phyloP scores from a whole-genome alignment of 371 early-diverging fungal species.

The Saksenaea oblongispora region DNA sequence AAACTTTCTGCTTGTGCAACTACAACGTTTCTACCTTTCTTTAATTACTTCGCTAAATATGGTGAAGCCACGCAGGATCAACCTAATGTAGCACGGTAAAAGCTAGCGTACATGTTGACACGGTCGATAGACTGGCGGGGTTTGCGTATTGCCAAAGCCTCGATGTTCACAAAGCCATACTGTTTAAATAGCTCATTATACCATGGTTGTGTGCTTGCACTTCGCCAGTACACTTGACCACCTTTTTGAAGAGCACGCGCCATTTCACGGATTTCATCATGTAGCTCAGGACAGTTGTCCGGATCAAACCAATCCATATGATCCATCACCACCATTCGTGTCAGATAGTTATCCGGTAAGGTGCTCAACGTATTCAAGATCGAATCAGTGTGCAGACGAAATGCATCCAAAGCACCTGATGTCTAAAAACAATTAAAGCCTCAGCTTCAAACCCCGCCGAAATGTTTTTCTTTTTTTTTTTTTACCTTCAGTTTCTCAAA shows the following conservation, averaged over 20 bases:
- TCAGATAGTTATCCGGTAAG: conserved; percentile 65
- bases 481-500: conserved; percentile 62
- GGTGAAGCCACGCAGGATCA: neutral
- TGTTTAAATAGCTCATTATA: conserved; percentile 74
- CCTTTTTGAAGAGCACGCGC: conserved; percentile 59
- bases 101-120: conserved; percentile 86
- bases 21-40: neutral
- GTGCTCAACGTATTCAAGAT: conserved; percentile 66
- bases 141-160: conserved; percentile 66
- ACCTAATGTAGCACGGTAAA: conserved; percentile 46
- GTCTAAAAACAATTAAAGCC: conserved; percentile 14
- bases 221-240: conserved; percentile 80
- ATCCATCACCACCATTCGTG: conserved; percentile 83
- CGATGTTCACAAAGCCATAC: conserved; percentile 65
- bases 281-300: conserved; percentile 52
- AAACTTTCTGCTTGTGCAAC: conserved; percentile 1
- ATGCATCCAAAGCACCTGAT: conserved; percentile 55
- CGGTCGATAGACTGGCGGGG: conserved; percentile 73
- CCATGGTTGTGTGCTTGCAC: conserved; percentile 83
- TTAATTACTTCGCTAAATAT: neutral
- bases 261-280: conserved; percentile 70
- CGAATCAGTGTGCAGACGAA: conserved; percentile 80
- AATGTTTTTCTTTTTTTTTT: neutral
- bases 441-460: neutral
- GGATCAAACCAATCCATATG: conserved; percentile 87